Base-by-base conservation (phyloP, 1,284 basidiomycete species). In the Pseudozyma thailandica region DNA sequence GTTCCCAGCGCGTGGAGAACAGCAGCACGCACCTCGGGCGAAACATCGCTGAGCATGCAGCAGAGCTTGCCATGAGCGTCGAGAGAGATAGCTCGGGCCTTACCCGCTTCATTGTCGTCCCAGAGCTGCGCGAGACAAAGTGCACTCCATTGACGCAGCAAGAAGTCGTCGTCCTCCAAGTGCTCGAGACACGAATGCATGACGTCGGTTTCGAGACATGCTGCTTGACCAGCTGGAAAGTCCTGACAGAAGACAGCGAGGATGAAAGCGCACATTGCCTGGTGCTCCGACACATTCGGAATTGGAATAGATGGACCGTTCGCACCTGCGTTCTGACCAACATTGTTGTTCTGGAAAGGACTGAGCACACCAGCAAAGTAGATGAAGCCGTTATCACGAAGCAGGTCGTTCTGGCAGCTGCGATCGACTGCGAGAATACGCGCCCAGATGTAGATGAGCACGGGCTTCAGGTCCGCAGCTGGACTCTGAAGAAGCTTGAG, bases 361-460 rank as follows among this genome's bases (percentile, higher is more conserved):
- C 72, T 77, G 23, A 82, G 70, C 26, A 82, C 78, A 37, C 71
- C 59, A 28, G 78, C 66, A 74, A 82, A 82, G 68, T 82, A 82
- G 64, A 74, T 54, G 73, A 79, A 82, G 25, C 81, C 81, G 18
- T 77, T 77, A 56, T 90, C 92, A 60, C 91, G 92, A 72, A 92
- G 89, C 6, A 98, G 85, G 79, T 98, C 95, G 42, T 90, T 88
- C 82, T 98, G 95, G 62, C 96, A 96, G 20, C 90, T 89, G 7
- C 91, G 89, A 83, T 98, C 96, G 27, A 98, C 94, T 2, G 95
- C 95, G 21, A 98, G 88, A 63, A 98, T 97, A 16, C 95, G 88
- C 1, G 95, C 92, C 96, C 96, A 98, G 66, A 98, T 98, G 85
- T 98, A 98, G 74, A 98, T 97, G 28, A 98, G 87, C n/a, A 98